Conservation (phyloP, 2,329 filamentous ascomycete species). For the Colletotrichum acutatum region DNA sequence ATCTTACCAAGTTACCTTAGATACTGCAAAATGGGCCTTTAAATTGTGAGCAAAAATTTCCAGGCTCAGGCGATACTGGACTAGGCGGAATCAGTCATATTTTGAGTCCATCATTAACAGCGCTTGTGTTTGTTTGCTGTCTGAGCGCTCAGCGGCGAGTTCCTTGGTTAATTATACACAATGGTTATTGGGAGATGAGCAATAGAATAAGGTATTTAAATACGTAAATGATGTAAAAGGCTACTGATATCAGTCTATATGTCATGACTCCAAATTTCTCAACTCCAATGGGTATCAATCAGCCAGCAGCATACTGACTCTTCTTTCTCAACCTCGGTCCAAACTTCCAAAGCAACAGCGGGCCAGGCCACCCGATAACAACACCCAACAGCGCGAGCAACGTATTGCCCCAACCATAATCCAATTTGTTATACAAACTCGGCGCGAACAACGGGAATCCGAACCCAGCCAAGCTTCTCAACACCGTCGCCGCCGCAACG, state of each 20-base stretch:
- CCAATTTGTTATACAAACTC: conserved; percentile 53
- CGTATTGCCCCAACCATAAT: conserved; percentile 55
- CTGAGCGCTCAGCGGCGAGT: too few species aligned
- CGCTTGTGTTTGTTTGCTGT: too few species aligned
- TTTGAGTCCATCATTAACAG: too few species aligned
- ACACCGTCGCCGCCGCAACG: conserved; percentile 54
- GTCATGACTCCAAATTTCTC: neutral
- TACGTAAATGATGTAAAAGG: neutral
- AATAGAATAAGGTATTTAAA: neutral
- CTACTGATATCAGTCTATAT: neutral
- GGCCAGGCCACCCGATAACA: conserved; percentile 52
- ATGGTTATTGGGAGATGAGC: too few species aligned
- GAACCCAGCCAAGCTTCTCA: conserved; percentile 61
- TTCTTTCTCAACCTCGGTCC: conserved; percentile 50
- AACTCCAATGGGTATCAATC: neutral
- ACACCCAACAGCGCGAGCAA: conserved; percentile 56
- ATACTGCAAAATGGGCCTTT: too few species aligned
- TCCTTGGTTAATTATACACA: too few species aligned
- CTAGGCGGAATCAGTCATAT: too few species aligned
- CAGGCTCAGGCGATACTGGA: too few species aligned
- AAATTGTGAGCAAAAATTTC: too few species aligned
- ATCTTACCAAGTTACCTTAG: too few species aligned
- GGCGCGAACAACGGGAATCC: conserved; percentile 64
- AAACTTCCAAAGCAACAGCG: conserved; percentile 57
- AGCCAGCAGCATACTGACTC: conserved; percentile 33